Evolutionary conservation across 2,329 filamentous ascomycete species (phyloP), one percentile per base, ranked within the genome.

Genomic region (Lanzia echinophila): DNA sequence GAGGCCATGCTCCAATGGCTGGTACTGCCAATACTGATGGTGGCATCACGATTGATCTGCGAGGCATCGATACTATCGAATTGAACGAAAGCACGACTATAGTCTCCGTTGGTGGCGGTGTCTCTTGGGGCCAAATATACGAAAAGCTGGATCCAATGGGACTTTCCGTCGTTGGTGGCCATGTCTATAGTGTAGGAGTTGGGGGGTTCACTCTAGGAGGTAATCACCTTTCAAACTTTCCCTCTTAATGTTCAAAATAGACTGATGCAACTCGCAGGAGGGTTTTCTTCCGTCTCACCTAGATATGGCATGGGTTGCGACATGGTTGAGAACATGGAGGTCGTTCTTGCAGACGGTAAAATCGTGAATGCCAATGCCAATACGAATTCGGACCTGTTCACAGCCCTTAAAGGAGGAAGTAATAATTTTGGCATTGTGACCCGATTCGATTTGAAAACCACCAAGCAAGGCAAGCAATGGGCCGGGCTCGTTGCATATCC

Each of bases 351-450:
- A 0, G 75, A 79, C 52, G 78, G 79, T 65, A 73, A 76, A 56
- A 68, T 80, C 6, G 63, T 72, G 2, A 67, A 61, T 0, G 68
- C 70, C 67, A 77, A 73, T 2, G 63, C 71, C 13, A 63, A 62
- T 0, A 33, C 49, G 10, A 67, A 82, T 57, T 57, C 71, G 0
- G 79, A 82, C 50, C 69, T 84, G 7, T 82, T 71, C 66, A 71
- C 69, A 59, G 78, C 75, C 0, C 72, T 83, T 3, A 75, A 76
- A 49, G 80, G 79, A 6, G 80, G 81, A n/a, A 34, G 36, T 1
- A 51, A 45, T 6, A 45, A 51, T 19, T 51, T 77, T 57, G 79
- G 78, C 32, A 71, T 79, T 54, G 72, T 78, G 10, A 75, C 75
- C 6, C 68, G 68, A 6, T 78, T 75, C 59, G 64, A 73, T 11